Evolutionary conservation across 805 yeast genomes (phyloP), one percentile per base, ranked within the genome.

Genomic region (Ogataea ramenticola): DNA sequence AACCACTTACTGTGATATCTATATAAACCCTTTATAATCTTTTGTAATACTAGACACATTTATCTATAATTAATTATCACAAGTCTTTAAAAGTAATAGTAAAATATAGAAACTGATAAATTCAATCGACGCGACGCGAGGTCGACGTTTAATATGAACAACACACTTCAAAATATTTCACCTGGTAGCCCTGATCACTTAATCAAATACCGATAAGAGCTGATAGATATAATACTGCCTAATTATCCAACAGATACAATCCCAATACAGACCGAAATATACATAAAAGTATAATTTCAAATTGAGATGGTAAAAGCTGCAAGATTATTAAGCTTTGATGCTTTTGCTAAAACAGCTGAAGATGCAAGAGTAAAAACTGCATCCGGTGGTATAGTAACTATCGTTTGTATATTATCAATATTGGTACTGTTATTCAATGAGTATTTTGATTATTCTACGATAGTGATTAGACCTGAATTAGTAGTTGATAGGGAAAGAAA

Each of bases 311-410:
- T 58, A 6, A 58, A 52, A 40, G 57, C 62, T 14, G 57, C 61
- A 22, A 52, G 56, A 48, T 63, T 80, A 50, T 59, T 86, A 40
- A 77, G 82, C 36, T 67, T 86, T 46, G 98, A 90, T 64, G 95
- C 91, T n/a, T 90, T 91, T 60, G 77, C 95, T 26, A 91, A 90
- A 65, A 86, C 97, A 5, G 90, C 87, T 31, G 98, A 91, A 57
- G 99, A 93, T 61, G 95, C 95, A 9, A 76, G 86, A 41, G 78
- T 93, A 48, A 80, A 85, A 49, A 93, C 99, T 4, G 74, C 91
- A 5, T 74, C 91, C 9, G 99, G 99, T 43, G 99, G 96, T 2
- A 55, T 88, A 24, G 86, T 93, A 56, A 88, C 98, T 3, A 55
- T 93, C 36, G 66, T 77, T 3, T 84, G 96, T 56, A 55, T 79